These are phyloP conservation scores for Conoideocrella luteorostrata DNA, from an alignment of 2,329 filamentous ascomycete genomes.

Conservation along the genomic window DNA sequence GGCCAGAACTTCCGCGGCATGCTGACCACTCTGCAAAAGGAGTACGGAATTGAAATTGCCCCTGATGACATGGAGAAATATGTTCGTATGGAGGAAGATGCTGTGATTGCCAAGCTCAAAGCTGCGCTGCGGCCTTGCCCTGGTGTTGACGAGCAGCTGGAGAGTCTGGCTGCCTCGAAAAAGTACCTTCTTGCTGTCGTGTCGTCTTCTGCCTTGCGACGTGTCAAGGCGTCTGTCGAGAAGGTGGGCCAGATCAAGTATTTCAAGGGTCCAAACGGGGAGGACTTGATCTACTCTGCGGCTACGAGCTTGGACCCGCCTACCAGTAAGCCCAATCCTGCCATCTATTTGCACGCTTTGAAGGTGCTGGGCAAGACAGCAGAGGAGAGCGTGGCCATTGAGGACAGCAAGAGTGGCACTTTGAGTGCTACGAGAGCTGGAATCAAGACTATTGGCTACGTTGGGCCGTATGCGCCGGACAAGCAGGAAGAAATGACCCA, in stretches of 20 bases:
- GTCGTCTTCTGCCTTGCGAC: conserved; percentile 69
- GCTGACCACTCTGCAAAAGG: conserved; percentile 69
- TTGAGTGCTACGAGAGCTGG: conserved; percentile 66
- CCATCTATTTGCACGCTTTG: conserved; percentile 76
- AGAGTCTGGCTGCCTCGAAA: conserved; percentile 51
- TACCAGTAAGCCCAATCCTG: conserved; percentile 87
- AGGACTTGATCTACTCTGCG: conserved; percentile 71
- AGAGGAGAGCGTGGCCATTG: conserved; percentile 69
- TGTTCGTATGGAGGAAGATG: conserved; percentile 71
- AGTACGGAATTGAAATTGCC: conserved; percentile 65
- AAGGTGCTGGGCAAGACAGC: conserved; percentile 65
- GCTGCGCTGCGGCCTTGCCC: conserved; percentile 60
- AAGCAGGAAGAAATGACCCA: conserved; percentile 61
- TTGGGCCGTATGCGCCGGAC: conserved; percentile 64
- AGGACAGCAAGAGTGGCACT: conserved; percentile 84
- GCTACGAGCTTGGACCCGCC: conserved; percentile 71
- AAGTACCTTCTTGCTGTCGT: conserved; percentile 76
- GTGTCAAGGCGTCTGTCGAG: conserved; percentile 70
- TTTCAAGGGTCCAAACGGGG: conserved; percentile 46
- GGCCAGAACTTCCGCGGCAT: conserved; percentile 94
- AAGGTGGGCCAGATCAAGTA: conserved; percentile 75
- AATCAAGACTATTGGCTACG: conserved; percentile 78
- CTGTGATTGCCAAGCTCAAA: conserved; percentile 74
- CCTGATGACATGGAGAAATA: conserved; percentile 65
- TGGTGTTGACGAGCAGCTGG: conserved; percentile 62